Base-by-base conservation (phyloP, 805 yeast species). In the Metschnikowia cerradonensis region DNA sequence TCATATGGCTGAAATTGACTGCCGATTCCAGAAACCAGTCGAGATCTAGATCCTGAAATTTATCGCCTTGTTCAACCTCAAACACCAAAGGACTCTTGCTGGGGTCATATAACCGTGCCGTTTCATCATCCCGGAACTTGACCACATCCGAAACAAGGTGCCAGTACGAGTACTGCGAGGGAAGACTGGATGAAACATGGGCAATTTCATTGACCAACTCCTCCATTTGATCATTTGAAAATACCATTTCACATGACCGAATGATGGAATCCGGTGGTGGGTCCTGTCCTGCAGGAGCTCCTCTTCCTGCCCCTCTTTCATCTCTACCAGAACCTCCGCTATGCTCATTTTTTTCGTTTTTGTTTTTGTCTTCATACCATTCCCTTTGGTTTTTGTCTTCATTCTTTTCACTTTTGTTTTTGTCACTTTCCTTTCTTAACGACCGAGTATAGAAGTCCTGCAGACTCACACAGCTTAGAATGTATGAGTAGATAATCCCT, bases 401-500 rank as follows among this genome's bases (percentile, higher is more conserved):
- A 17, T 17, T 17, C 17, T 17, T 17, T 17, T 17, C 17, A 17
- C 17, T 17, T 17, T 17, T 17, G 19, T 17, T 17, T 17, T 17
- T 17, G 19, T 17, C 19, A 6, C n/a, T 13, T 3, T n/a, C 20
- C 14, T 15, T 34, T 32, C 31, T 37, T 41, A 17, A 19, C 35
- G 37, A 45, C 19, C 47, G 40, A 13, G 17, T 20, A 44, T 57
- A 57, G 39, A 48, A 58, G 4, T 51, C 57, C 30, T 55, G 54
- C n/a, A 45, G 22, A 17, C 48, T 35, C 4, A 59, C 30, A 14
- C 47, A 40, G 31, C 54, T 47, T 33, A 55, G 35, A 13, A 57
- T 47, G 48, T 49, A 59, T 15, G 53, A 45, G 47, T 51, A 51
- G n/a, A 59, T 51, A 34, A 53, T 52, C 35, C 54, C 54, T n/a